phyloP scores from a whole-genome alignment of 2,329 filamentous ascomycete species.

The Ilyonectria mors-panacis region DNA sequence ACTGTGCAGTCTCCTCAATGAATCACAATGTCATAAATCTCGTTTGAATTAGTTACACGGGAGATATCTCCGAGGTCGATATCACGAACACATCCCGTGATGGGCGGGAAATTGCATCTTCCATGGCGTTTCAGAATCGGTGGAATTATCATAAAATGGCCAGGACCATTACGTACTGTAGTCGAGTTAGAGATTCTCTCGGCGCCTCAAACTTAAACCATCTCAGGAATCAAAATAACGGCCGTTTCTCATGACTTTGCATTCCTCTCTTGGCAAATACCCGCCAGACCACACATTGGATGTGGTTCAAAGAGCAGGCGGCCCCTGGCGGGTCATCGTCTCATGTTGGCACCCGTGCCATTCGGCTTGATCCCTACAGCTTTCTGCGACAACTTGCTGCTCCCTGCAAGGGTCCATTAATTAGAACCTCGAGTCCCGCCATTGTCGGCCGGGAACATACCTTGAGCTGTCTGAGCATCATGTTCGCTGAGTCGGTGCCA shows the following conservation, averaged over 20 bases:
- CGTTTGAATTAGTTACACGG: constrained; percentile 33
- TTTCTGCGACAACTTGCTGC: constrained; percentile 12
- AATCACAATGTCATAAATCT: constrained; percentile 32
- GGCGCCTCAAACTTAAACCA: constrained; percentile 16
- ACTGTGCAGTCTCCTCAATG: constrained; percentile 47
- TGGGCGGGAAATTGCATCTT: constrained; percentile 43
- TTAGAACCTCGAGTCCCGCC: constrained; percentile 4
- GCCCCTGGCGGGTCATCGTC: constrained; percentile 27
- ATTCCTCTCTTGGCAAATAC: not conserved
- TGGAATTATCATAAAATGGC: constrained; percentile 29
- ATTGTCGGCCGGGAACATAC: constrained; percentile 5
- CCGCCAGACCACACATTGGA: not conserved
- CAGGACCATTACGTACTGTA: constrained; percentile 21
- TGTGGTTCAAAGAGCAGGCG: not conserved
- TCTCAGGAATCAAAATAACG: constrained; percentile 13
- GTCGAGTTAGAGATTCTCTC: constrained; percentile 18
- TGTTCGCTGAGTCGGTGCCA: not conserved
- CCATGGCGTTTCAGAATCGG: constrained; percentile 49
- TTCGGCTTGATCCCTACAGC: constrained; percentile 7
- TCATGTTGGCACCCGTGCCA: constrained; percentile 23
- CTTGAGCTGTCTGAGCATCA: constrained; percentile 1
- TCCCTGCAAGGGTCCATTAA: constrained; percentile 14
- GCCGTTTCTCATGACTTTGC: constrained; percentile 16
- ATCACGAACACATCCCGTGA: constrained; percentile 33
- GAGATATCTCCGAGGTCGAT: constrained; percentile 33